Conservation (phyloP, 2,329 filamentous ascomycete genomes). For the Penicillium sp. region DNA sequence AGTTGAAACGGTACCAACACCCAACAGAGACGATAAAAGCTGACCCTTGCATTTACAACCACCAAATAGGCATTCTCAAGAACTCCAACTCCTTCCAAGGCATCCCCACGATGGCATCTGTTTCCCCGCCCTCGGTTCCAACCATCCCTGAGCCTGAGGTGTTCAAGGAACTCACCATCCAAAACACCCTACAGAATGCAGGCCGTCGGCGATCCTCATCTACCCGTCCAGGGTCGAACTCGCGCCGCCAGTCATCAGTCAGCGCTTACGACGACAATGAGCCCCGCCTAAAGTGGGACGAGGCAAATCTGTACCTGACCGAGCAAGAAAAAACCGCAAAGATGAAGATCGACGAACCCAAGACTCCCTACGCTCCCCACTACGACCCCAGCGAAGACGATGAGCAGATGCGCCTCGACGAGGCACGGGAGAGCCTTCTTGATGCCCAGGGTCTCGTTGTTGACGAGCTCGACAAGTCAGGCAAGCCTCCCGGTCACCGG, state of each 20-base stretch:
- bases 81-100: slow-evolving; percentile 67
- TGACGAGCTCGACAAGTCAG: slow-evolving; percentile 59
- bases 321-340: slow-evolving; percentile 93
- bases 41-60: neutral
- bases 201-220: slow-evolving; percentile 83
- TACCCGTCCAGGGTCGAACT: slow-evolving; percentile 58
- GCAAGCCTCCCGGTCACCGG: slow-evolving; percentile 36
- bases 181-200: slow-evolving; percentile 93
- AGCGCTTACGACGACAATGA: slow-evolving; percentile 56
- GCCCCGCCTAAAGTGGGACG: slow-evolving; percentile 92
- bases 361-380: slow-evolving; percentile 90
- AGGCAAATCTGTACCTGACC: slow-evolving; percentile 93
- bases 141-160: slow-evolving; percentile 48
- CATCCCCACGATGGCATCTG: slow-evolving; percentile 46
- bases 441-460: slow-evolving; percentile 69
- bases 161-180: slow-evolving; percentile 82
- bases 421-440: slow-evolving; percentile 43
- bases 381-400: slow-evolving; percentile 89
- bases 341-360: slow-evolving; percentile 99
- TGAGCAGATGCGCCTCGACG: slow-evolving; percentile 53
- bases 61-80: slow-evolving; percentile 76
- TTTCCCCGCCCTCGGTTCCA: slow-evolving; percentile 32
- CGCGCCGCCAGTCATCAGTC: slow-evolving; percentile 66
- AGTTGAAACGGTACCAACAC: slow-evolving; percentile 10
- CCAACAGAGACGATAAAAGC: neutral